Base-by-base conservation (phyloP, 495 filamentous ascomycete species). In the Aspergillus mulundensis region DNA sequence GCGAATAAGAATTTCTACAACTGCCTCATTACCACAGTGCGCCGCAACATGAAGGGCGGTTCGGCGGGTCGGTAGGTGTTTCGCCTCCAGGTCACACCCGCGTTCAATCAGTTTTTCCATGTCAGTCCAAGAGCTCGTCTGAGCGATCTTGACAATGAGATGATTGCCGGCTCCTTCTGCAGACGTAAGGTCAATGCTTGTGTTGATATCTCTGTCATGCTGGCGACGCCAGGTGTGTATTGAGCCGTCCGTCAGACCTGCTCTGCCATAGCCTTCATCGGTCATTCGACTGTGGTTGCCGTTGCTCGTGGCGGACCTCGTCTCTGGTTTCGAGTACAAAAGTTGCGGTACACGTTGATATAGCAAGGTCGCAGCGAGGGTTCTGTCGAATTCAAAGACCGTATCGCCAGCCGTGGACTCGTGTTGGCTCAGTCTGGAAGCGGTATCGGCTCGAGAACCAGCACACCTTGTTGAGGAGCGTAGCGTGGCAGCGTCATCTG, bases 21-120 rank as follows among this genome's bases (percentile, higher is more conserved):
- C 63, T 24, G 67, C 69, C 12, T 70, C 69, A 46, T 74, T 74
- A 15, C 74, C 77, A 61, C 75, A 77, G 50, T 79, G 75, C n/a
- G 73, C 59, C 43, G 76, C 76, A 36, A 80, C 75, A 3, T 71
- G 63, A 10, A 79, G 69, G 7, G 76, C 71, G 32, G 69, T 80
- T 23, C 73, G 59, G 14, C 68, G 62, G 8, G 74, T 72, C 21
- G 56, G 34, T 7, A 57, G 43, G 54, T 80, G 72, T 8, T 67
- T 62, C 10, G 63, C 66, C 61, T 77, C 74, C 18, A 77, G 64
- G 47, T 76, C 59, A 50, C 64, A 66, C 12, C 70, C 63, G 10
- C 64, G 68, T 23, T 70, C 66, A 23, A 80, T 68, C 5, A 80
- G 59, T 41, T 63, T 53, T 59, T 76, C 70, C 42, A 77, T 64